phyloP scores from a whole-genome alignment of 139 green algal genomes.

The Trebouxia sp. region DNA sequence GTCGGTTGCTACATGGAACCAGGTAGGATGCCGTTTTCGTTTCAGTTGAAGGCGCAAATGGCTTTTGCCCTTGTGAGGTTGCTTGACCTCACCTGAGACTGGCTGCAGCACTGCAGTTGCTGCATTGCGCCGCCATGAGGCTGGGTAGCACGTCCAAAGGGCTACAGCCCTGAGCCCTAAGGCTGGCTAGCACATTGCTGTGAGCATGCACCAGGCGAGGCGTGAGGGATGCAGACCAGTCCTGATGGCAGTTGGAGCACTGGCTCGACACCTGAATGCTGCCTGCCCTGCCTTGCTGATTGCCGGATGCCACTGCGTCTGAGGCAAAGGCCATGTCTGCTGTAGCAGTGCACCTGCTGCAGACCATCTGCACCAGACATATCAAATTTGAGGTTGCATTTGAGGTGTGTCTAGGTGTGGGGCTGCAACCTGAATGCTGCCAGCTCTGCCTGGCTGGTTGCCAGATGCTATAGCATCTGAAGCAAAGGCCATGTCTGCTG shows the following conservation, averaged over 20 bases:
- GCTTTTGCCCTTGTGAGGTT: no score
- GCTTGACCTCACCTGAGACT: constrained; percentile 44
- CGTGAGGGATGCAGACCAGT: constrained; percentile 25
- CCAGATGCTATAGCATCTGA: constrained; percentile 22
- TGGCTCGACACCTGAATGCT: constrained; percentile 21
- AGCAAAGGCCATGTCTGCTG: background rate
- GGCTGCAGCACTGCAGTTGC: constrained; percentile 35
- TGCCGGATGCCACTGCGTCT: constrained; percentile 19
- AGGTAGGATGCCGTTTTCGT: no score
- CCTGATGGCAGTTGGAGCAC: constrained; percentile 42
- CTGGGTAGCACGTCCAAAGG: constrained; percentile 50
- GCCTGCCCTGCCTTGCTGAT: constrained; percentile 2
- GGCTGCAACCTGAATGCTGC: constrained; percentile 28
- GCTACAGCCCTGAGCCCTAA: constrained; percentile 36
- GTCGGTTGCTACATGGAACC: no score
- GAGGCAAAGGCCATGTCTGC: constrained; percentile 15
- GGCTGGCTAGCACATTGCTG: constrained; percentile 41
- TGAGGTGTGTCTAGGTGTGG: no score
- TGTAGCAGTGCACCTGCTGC: constrained; percentile 12
- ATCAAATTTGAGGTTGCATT: no score
- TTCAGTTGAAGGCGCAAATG: no score
- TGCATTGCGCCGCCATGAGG: constrained; percentile 49
- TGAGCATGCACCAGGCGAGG: constrained; percentile 49
- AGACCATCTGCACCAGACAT: constrained; percentile 30
- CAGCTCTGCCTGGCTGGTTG: background rate